Base-by-base conservation (phyloP, 495 filamentous ascomycete species). In the Aspergillus hancockii region DNA sequence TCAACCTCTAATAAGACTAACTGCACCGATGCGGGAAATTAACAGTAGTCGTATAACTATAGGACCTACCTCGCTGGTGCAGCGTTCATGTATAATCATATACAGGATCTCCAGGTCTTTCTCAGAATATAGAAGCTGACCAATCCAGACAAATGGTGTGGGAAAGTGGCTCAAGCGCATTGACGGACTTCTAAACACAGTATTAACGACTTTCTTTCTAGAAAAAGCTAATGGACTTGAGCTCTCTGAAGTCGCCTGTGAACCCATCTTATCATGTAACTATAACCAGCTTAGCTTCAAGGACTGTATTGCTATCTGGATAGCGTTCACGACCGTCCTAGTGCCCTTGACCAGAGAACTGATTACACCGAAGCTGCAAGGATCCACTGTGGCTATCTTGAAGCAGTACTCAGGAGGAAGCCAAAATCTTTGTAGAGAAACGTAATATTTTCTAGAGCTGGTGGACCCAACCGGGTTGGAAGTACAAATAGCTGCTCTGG, bases 261-360 rank as follows among this genome's bases (percentile, higher is more conserved):
- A 92, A 67, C 71, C 79, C 3, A 75, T 75, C 52, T 63, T 73
- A 32, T 78, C 66, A 0, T 91, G 88, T 69, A 80, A 91, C 62
- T 63, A 81, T 28, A 88, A 91, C 68, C 85, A 90, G 65, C 82
- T 84, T 54, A 82, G 81, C 32, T 92, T 93, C 80, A 92, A 91
- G 68, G 88, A 86, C 6, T 90, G 88, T 67, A 75, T 90, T 2
- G 72, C 88, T 4, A 83, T 89, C 18, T 92, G 88, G 87, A 81
- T 93, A 76, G 87, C 88, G 4, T 78, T 83, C 10, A 85, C 86
- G 3, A 84, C 84, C 1, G 85, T 88, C 58, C 81, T 90, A 0
- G 71, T 66, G 7, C 71, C 74, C 7, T 86, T 78, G 67, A 89
- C 85, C 0, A 75, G 69, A 32, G 68, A 79, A 38, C 64, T 63